These are phyloP conservation scores for Chionographis japonica DNA, from an alignment of 106 monocot species.

Conservation along the genomic window DNA sequence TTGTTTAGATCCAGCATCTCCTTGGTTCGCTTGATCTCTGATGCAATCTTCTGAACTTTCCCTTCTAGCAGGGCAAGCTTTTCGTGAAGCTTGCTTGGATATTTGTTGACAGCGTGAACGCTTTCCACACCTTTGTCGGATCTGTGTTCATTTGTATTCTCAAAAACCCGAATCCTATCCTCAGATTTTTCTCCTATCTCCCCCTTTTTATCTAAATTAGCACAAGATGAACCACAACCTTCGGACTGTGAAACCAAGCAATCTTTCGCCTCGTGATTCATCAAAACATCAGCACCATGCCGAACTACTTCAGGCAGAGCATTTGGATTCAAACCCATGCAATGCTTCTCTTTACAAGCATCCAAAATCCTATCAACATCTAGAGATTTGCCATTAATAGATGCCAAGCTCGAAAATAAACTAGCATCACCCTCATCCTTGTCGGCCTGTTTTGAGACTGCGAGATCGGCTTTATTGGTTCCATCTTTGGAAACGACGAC, in stretches of 20 bases:
- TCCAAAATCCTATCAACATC: background rate
- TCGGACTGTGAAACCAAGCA: background rate
- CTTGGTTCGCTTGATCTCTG: conserved; percentile 88
- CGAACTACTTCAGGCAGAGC: background rate
- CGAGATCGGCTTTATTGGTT: too few relatives aligned
- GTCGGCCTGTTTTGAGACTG: too few relatives aligned
- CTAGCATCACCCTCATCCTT: too few relatives aligned
- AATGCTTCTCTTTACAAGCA: background rate
- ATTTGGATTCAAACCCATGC: background rate
- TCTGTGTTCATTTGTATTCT: conserved; percentile 24
- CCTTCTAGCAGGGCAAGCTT: conserved; percentile 87
- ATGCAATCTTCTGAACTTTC: conserved; percentile 86
- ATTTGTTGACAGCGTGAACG: conserved; percentile 12
- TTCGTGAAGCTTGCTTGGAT: conserved; percentile 75
- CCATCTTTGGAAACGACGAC: background rate
- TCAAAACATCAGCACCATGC: background rate
- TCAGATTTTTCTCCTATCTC: conserved; percentile 1
- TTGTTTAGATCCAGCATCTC: conserved; percentile 81
- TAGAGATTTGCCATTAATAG: too few relatives aligned
- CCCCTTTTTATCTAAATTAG: background rate
- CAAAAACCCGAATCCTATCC: conserved; percentile 33
- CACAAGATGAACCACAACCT: background rate
- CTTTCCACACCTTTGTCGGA: conserved; percentile 3
- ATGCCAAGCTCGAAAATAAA: too few relatives aligned
- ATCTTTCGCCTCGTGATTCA: conserved; percentile 10